phyloP scores from a whole-genome alignment of 768 basidiomycete species.

The Suillus spraguei region DNA sequence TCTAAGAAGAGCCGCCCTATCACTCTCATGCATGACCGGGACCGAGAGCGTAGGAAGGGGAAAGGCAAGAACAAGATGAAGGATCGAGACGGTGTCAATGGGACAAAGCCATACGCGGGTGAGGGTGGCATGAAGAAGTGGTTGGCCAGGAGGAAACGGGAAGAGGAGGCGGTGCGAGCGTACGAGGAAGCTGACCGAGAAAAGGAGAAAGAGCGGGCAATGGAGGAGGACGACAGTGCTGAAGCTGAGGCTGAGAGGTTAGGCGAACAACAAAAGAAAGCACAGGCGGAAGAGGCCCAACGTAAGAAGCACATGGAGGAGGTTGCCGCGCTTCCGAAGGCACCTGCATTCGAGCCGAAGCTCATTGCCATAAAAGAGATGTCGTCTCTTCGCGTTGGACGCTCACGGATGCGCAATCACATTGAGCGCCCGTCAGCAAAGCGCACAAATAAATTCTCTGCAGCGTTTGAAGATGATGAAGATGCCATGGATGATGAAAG shows the following conservation, averaged over 20 bases:
- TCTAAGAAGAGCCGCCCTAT: conserved; percentile 44
- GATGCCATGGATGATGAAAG: conserved; percentile 45
- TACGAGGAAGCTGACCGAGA: conserved; percentile 21
- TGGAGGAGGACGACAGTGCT: conserved; percentile 37
- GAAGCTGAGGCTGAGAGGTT: conserved; percentile 25
- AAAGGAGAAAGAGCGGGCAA: conserved; percentile 35
- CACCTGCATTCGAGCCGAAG: conserved; percentile 23
- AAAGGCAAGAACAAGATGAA: conserved; percentile 40
- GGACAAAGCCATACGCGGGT: conserved; percentile 77
- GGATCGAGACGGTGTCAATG: conserved; percentile 43
- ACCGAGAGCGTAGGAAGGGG: conserved; percentile 47
- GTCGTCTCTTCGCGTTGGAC: conserved; percentile 70
- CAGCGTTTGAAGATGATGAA: conserved; percentile 55
- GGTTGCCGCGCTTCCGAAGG: conserved; percentile 17
- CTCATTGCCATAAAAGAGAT: conserved; percentile 21
- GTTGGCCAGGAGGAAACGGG: conserved; percentile 61
- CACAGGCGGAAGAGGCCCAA: conserved; percentile 16
- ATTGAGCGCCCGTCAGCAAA: conserved; percentile 56
- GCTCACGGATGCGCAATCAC: conserved; percentile 60
- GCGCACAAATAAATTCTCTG: conserved; percentile 63
- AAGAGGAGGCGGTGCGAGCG: conserved; percentile 47
- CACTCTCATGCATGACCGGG: conserved; percentile 60
- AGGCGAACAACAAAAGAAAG: conserved; percentile 18
- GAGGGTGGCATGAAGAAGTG: conserved; percentile 80
- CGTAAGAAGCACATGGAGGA: conserved; percentile 20